These are phyloP conservation scores for Penicillium sclerotigenum DNA, from an alignment of 2,329 filamentous ascomycete genomes.

Conservation along the genomic window DNA sequence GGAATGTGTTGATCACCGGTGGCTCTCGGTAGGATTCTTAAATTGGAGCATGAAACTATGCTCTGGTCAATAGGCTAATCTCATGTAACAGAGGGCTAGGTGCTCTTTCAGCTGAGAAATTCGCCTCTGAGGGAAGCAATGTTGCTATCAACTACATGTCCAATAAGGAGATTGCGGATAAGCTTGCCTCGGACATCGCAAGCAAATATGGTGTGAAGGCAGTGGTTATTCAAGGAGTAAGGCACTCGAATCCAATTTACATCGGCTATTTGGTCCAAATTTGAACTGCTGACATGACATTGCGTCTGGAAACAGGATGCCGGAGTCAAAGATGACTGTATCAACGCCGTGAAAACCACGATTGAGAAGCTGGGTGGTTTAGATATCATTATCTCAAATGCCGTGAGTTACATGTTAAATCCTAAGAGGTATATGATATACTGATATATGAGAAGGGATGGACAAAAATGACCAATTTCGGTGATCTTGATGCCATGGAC, in stretches of 20 bases:
- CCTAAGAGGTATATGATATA: background rate
- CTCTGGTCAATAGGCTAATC: constrained; percentile 2
- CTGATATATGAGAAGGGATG: constrained; percentile 48
- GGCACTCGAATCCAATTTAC: constrained; percentile 18
- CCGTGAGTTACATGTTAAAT: constrained; percentile 42
- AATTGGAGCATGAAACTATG: background rate
- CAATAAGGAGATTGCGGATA: constrained; percentile 58
- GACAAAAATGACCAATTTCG: constrained; percentile 59
- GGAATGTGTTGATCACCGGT: constrained; percentile 63
- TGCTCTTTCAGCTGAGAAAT: constrained; percentile 63
- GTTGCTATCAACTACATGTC: constrained; percentile 72
- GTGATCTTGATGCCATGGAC: constrained; percentile 55
- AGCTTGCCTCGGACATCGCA: constrained; percentile 56
- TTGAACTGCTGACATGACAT: constrained; percentile 7
- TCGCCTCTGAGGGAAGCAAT: constrained; percentile 66
- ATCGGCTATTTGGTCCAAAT: background rate
- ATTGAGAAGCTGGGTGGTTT: constrained; percentile 62
- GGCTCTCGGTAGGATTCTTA: constrained; percentile 55
- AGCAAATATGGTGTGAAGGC: constrained; percentile 52
- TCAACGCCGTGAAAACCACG: constrained; percentile 57
- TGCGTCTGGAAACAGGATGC: constrained; percentile 51
- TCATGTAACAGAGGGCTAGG: constrained; percentile 62
- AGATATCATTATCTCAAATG: constrained; percentile 77
- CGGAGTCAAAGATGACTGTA: constrained; percentile 57
- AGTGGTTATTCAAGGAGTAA: constrained; percentile 59